These are phyloP conservation scores for Zea luxurians DNA, from an alignment of 176 grass and related monocot genomes.

Conservation along the genomic window DNA sequence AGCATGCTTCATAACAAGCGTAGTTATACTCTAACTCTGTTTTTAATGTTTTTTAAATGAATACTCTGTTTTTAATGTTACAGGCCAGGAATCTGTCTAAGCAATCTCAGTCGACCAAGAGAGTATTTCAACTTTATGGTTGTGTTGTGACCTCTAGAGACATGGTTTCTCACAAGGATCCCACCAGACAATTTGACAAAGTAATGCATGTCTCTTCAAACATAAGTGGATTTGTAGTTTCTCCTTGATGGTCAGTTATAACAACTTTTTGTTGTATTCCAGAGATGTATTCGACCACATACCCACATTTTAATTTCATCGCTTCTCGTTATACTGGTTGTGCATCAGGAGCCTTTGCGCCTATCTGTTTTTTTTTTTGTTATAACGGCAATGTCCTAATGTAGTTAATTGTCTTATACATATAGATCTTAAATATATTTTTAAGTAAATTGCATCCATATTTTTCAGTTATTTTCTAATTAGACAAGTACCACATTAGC, in stretches of 20 bases:
- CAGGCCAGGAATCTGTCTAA: slow-evolving; percentile 46
- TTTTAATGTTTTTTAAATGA: too few relatives aligned
- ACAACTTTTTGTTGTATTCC: background rate
- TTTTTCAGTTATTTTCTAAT: background rate
- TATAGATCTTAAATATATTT: too few relatives aligned
- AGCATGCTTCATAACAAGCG: background rate
- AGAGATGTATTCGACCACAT: background rate
- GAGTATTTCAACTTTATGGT: slow-evolving; percentile 83
- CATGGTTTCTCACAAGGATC: slow-evolving; percentile 89
- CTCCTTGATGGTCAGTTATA: background rate
- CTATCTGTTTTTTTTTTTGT: background rate
- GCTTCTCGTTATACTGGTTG: slow-evolving; percentile 22
- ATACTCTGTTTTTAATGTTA: slow-evolving; percentile 22
- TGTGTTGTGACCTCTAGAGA: slow-evolving; percentile 76
- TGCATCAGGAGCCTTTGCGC: slow-evolving; percentile 7
- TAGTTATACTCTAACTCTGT: slow-evolving; percentile 16
- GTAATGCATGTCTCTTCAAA: slow-evolving; percentile 46
- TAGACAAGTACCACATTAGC: slow-evolving; percentile 8
- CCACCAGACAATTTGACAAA: slow-evolving; percentile 69
- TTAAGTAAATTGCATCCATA: background rate
- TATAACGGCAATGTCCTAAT: background rate
- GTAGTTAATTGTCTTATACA: background rate
- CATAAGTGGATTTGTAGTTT: slow-evolving; percentile 3
- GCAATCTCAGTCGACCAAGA: slow-evolving; percentile 65
- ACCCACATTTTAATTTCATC: background rate